Evolutionary conservation across 176 grass and related monocot species (phyloP).

Genomic region (Eragrostis nindensis): DNA sequence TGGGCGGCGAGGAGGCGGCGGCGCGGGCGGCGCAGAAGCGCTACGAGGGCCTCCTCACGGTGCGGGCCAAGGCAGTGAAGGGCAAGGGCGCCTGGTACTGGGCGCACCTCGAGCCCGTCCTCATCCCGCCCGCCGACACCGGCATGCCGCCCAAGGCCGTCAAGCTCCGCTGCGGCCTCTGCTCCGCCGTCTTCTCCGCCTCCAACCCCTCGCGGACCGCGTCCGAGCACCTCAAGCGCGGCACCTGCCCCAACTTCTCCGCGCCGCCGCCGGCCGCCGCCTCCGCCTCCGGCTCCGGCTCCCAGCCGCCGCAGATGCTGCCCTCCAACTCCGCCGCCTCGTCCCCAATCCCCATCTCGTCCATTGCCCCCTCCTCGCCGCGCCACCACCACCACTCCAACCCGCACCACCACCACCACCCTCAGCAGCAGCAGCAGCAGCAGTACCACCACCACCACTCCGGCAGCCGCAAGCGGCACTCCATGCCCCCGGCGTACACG

Average conservation of each 20-base stretch:
- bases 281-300: slow-evolving; percentile 32
- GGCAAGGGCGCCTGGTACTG: slow-evolving; percentile 91
- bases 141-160: slow-evolving; percentile 69
- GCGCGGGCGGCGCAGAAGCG: slow-evolving; percentile 65
- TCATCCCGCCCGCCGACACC: slow-evolving; percentile 61
- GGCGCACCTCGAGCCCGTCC: slow-evolving; percentile 73
- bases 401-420: slow-evolving; percentile 35
- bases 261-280: slow-evolving; percentile 43
- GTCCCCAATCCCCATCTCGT: slow-evolving; percentile 67
- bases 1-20: slow-evolving; percentile 59
- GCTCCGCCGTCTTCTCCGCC: slow-evolving; percentile 76
- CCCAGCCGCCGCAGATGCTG: slow-evolving; percentile 44
- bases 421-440: slow-evolving; percentile 10
- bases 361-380: slow-evolving; percentile 59
- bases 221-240: slow-evolving; percentile 86
- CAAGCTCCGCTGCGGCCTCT: slow-evolving; percentile 71
- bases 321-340: slow-evolving; percentile 58
- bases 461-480: slow-evolving; percentile 55
- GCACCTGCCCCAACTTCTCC: slow-evolving; percentile 75
- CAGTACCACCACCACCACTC: slow-evolving; percentile 34
- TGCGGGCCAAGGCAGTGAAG: slow-evolving; percentile 73
- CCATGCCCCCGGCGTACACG: slow-evolving; percentile 42
- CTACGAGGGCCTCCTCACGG: slow-evolving; percentile 66
- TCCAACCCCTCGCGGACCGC: slow-evolving; percentile 77
- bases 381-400: slow-evolving; percentile 44